Base-by-base conservation (phyloP, 176 grass and related monocot genomes). In the Zoysia japonica region DNA sequence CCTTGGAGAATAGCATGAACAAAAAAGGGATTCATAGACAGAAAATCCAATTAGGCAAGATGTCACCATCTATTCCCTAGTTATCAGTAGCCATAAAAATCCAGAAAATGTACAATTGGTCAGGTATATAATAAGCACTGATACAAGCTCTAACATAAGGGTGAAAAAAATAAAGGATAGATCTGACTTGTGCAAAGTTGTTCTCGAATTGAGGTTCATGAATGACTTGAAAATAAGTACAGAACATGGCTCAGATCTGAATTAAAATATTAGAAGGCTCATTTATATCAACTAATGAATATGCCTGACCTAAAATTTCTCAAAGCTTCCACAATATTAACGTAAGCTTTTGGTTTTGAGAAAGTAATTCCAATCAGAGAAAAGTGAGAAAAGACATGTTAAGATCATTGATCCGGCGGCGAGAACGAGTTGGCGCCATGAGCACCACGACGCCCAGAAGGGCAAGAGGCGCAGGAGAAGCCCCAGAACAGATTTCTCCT, bases 161-260 rank as follows among this genome's bases (percentile, higher is more conserved):
- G 10, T 40, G 9, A 55, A 20, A 53, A 70, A 65, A 41, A 65
- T 40, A 44, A 80, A 69, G 3, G 16, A 68, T 44, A 55, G 37
- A 79, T 84, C 35, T 69, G 52, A 51, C 51, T 68, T 47, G 15
- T 72, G 6, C 52, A 64, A 35, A 78, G n/a, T 65, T 77, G 7
- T 11, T 60, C 53, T 11, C 47, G 17, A 74, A 74, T 0, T n/a
- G 3, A 55, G 50, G 5, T 46, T 69, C 20, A 79, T 78, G 74
- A 45, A 64, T 41, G 50, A 80, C 76, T 42, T 38, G 14, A 70
- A 80, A 19, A 19, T 20, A 19, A 57, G 55, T 57, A 56, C 6
- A n/a, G 39, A 70, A 69, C 51, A 37, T 40, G 75, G 2, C 49
- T 15, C 47, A 88, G 47, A 61, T 45, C 63, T 2, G 5, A 50